Conservation (phyloP, 1,284 basidiomycete species). For the Cutaneotrichosporon sp. region DNA sequence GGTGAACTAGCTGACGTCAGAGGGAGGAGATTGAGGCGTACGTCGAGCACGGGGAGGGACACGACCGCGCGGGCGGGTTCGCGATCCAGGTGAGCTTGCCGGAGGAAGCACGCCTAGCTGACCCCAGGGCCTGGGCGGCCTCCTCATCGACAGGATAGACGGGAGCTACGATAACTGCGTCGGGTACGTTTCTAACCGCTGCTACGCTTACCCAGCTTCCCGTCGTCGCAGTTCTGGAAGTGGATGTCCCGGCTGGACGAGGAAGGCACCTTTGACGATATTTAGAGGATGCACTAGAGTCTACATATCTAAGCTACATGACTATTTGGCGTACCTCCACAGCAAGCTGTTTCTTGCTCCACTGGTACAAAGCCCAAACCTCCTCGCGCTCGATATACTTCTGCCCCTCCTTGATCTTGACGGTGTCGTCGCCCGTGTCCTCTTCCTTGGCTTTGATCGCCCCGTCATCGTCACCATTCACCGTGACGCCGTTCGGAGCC, state of each 20-base stretch:
- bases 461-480: no score
- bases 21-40: constrained; percentile 68
- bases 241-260: constrained; percentile 46
- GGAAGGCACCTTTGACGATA: constrained; percentile 44
- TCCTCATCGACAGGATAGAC: constrained; percentile 76
- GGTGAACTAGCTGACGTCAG: constrained; percentile 11
- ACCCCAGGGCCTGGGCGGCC: constrained; percentile 66
- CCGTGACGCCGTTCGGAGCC: no score
- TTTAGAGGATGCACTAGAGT: constrained; percentile 17
- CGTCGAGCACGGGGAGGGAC: constrained; percentile 79
- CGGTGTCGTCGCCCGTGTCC: constrained; percentile 1
- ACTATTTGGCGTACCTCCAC: constrained; percentile 25
- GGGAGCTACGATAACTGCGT: constrained; percentile 92
- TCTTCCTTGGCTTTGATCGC: no score
- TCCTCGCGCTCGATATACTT: constrained; percentile 70
- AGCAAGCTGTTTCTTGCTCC: constrained; percentile 35
- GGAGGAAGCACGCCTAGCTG: neutral
- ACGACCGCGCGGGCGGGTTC: constrained; percentile 90
- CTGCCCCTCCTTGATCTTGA: constrained; percentile 27
- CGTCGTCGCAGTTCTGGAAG: constrained; percentile 44
- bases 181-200: constrained; percentile 50
- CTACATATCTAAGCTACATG: no score
- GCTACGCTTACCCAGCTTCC: constrained; percentile 31
- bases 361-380: constrained; percentile 66
- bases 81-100: constrained; percentile 69